A percentile compares a stretch with the other conserved stretches of the same genome.
These are phyloP conservation scores for Leishmania gerbilli DNA, from an alignment of 208 protist species.

Conservation along the genomic window DNA sequence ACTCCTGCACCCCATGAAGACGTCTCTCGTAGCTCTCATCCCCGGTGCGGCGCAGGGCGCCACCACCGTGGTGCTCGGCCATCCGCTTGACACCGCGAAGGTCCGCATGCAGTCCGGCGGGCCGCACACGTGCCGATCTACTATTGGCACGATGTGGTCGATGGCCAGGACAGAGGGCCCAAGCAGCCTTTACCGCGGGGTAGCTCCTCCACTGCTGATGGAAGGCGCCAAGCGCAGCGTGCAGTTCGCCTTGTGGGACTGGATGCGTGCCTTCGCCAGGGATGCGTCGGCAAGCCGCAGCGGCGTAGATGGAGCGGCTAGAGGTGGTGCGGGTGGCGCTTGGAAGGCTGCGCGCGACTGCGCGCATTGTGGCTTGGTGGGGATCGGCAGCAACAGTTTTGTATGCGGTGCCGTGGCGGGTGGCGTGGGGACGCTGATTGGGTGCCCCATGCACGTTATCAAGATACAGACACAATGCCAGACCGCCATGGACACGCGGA, in stretches of 20 bases:
- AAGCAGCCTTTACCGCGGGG: conserved; percentile 82
- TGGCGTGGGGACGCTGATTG: conserved; percentile 82
- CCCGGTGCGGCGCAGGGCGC: conserved; percentile 82
- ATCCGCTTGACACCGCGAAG: conserved; percentile 91
- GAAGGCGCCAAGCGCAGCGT: conserved; percentile 81
- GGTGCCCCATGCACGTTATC: conserved; percentile 89
- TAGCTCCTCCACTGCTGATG: conserved; percentile 78
- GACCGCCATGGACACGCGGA: conserved; percentile 49
- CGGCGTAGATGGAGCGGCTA: background rate
- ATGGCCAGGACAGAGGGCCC: conserved; percentile 68
- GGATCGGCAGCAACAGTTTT: conserved; percentile 55
- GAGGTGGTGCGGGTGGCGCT: background rate
- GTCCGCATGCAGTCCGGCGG: conserved; percentile 85
- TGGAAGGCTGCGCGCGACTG: conserved; percentile 2
- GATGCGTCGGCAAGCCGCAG: background rate
- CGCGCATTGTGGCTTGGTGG: conserved; percentile 9
- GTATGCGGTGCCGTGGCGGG: conserved; percentile 73
- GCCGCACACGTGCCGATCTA: conserved; percentile 40
- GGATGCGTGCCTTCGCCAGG: conserved; percentile 33
- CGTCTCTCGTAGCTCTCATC: conserved; percentile 42
- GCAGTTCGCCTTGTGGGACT: conserved; percentile 86
- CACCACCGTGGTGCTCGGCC: conserved; percentile 69
- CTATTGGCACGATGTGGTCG: conserved; percentile 52
- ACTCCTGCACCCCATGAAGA: conserved; percentile 10
- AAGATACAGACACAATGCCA: conserved; percentile 88